phyloP scores from a whole-genome alignment of 805 yeast genomes.

The Candida methanosorbosa region DNA sequence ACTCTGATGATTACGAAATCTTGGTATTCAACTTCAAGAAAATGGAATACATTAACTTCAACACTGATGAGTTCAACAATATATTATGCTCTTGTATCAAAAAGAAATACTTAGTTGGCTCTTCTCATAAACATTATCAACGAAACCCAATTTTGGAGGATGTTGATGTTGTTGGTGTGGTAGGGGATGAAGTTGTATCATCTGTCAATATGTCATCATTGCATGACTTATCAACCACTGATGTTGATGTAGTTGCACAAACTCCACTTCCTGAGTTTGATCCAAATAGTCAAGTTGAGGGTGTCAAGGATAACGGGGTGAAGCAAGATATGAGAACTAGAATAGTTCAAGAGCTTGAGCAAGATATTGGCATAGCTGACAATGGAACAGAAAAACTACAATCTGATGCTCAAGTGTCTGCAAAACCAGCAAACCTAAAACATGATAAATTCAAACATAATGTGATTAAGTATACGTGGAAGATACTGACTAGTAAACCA shows the following conservation, averaged over 20 bases:
- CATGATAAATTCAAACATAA: too few relatives aligned
- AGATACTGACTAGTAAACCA: too few relatives aligned
- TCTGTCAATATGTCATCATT: neutral
- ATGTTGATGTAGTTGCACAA: neutral
- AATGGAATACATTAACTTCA: slow-evolving; percentile 4
- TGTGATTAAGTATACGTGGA: too few relatives aligned
- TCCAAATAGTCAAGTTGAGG: too few relatives aligned
- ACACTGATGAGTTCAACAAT: neutral
- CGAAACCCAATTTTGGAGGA: too few relatives aligned
- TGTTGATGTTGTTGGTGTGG: neutral
- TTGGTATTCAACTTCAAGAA: slow-evolving; percentile 10
- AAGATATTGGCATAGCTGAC: too few relatives aligned
- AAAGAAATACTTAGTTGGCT: neutral
- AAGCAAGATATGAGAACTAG: too few relatives aligned
- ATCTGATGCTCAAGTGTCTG: too few relatives aligned
- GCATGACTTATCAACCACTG: neutral
- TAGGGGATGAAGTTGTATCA: neutral
- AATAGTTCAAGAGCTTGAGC: too few relatives aligned
- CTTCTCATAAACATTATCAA: neutral
- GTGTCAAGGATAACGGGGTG: too few relatives aligned
- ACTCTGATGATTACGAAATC: slow-evolving; percentile 9
- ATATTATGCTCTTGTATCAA: neutral
- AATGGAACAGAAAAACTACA: too few relatives aligned
- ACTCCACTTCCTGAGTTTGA: neutral
- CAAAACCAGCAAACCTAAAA: too few relatives aligned